phyloP scores from a whole-genome alignment of 1,139 yeast genomes.

The Yamadazyma sp. region DNA sequence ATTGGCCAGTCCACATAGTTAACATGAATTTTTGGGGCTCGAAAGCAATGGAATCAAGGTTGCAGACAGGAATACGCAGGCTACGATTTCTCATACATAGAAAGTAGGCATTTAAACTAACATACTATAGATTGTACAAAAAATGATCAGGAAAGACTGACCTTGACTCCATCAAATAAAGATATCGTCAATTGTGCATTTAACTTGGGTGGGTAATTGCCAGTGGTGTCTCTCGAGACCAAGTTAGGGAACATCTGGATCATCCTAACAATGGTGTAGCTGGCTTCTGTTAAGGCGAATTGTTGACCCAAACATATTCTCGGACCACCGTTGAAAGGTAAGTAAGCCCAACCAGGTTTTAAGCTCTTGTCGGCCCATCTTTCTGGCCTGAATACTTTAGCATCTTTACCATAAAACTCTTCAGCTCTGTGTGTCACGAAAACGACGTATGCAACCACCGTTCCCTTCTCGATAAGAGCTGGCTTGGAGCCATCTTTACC shows the following conservation, averaged over 20 bases:
- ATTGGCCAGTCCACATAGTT: too few species aligned
- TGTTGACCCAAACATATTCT: constrained; percentile 44
- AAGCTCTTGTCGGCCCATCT: constrained; percentile 39
- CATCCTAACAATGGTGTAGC: constrained; percentile 42
- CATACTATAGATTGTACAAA: neutral
- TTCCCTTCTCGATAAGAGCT: constrained; percentile 41
- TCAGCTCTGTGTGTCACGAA: constrained; percentile 41
- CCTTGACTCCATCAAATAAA: constrained; percentile 24
- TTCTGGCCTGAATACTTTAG: constrained; percentile 45
- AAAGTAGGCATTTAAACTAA: neutral
- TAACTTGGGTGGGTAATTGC: constrained; percentile 29
- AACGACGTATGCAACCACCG: constrained; percentile 35
- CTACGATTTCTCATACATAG: too few species aligned
- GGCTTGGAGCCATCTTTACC: constrained; percentile 45
- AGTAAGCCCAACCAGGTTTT: constrained; percentile 23
- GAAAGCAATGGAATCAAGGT: too few species aligned
- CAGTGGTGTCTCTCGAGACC: constrained; percentile 20
- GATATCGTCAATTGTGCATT: constrained; percentile 32
- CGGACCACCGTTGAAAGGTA: constrained; percentile 44
- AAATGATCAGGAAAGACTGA: constrained; percentile 15
- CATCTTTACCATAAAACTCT: constrained; percentile 44
- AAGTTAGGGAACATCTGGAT: constrained; percentile 40
- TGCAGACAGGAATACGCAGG: too few species aligned
- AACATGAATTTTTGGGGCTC: too few species aligned
- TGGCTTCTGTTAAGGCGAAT: constrained; percentile 43